Evolutionary conservation across 257 asterid species (phyloP).

Genomic region (Solanum chaucha): DNA sequence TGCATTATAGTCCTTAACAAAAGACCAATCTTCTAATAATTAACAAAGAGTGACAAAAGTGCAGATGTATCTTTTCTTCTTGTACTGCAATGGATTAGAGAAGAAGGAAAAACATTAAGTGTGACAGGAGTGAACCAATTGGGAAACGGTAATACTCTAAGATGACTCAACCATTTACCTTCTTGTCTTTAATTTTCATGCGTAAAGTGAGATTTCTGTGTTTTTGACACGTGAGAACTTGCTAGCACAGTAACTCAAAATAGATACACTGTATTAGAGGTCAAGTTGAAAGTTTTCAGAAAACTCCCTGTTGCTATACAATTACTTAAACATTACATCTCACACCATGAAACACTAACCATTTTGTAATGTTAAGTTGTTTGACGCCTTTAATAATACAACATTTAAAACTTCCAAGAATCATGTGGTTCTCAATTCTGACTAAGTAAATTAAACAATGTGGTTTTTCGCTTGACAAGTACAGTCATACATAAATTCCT

Average conservation of each 20-base stretch:
- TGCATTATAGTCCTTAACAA: too few species aligned
- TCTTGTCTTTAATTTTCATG: background rate
- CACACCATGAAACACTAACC: background rate
- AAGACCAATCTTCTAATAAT: background rate
- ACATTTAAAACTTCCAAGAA: background rate
- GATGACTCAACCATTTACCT: background rate
- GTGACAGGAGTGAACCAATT: background rate
- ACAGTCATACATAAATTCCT: background rate
- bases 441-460: background rate
- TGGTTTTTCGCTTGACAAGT: background rate
- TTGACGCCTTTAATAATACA: background rate
- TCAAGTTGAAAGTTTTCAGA: background rate
- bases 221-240: background rate
- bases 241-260: background rate
- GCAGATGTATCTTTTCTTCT: background rate
- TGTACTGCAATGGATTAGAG: background rate
- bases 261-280: background rate
- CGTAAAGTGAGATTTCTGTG: background rate
- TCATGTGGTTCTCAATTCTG: background rate
- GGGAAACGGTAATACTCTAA: background rate
- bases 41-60: background rate
- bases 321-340: background rate
- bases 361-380: background rate
- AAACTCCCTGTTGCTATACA: background rate
- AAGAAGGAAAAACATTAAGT: background rate